A percentile compares a stretch with the other conserved stretches of the same genome.
Conservation (phyloP, 805 yeast species). For the Barnettozyma salicaria region DNA sequence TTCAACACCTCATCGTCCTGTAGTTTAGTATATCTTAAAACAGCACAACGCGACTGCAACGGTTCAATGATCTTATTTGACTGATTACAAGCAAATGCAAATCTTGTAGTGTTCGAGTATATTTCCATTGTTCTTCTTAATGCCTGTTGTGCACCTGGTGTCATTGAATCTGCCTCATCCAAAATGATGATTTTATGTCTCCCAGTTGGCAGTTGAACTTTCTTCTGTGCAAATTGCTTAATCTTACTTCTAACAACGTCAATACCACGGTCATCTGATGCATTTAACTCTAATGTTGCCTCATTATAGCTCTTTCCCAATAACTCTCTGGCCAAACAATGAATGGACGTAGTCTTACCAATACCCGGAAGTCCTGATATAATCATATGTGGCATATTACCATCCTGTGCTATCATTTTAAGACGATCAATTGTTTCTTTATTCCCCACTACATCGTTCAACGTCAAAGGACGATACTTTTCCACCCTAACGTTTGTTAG, state of each 20-base stretch:
- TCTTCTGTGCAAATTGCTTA: constrained; percentile 94
- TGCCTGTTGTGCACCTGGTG: constrained; percentile 95
- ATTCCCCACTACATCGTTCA: constrained; percentile 90
- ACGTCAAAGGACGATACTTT: constrained; percentile 77
- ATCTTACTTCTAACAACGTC: constrained; percentile 92
- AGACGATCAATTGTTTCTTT: constrained; percentile 82
- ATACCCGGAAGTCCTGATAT: constrained; percentile 96
- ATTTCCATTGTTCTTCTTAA: constrained; percentile 91
- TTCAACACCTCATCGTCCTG: constrained; percentile 80
- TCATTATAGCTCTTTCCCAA: constrained; percentile 67
- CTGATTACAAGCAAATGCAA: constrained; percentile 98
- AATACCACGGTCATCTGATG: constrained; percentile 96
- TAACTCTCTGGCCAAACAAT: constrained; percentile 80
- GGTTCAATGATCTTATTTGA: constrained; percentile 95
- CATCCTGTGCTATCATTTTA: constrained; percentile 79
- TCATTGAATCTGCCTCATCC: constrained; percentile 96
- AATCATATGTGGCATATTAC: constrained; percentile 95
- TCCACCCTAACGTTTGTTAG: constrained; percentile 59
- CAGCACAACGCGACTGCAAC: constrained; percentile 92
- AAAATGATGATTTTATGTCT: constrained; percentile 87
- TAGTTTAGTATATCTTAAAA: constrained; percentile 74
- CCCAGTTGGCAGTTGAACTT: constrained; percentile 80
- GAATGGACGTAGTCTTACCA: constrained; percentile 92
- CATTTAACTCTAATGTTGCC: constrained; percentile 90
- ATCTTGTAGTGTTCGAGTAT: constrained; percentile 90